Evolutionary conservation across 352 stramenopile genomes (phyloP).

Genomic region (Globisporangium polare): DNA sequence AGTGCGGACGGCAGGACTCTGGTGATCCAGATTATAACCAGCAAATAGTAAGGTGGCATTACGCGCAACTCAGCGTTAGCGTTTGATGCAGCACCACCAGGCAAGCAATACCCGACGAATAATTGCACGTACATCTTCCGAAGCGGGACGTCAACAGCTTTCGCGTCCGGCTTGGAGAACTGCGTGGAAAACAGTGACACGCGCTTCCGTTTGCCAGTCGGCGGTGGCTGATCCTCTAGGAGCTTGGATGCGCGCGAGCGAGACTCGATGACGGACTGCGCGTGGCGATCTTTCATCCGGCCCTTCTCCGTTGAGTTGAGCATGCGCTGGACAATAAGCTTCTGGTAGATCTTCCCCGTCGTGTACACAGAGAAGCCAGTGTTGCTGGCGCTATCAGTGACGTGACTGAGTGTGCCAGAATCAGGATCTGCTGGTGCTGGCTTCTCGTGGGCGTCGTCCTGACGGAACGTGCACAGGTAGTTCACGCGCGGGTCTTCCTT

Average conservation of each 20-base stretch:
- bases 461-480: constrained; percentile 57
- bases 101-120: not conserved
- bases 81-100: not conserved
- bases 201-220: constrained; percentile 7
- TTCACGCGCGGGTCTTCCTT: constrained; percentile 63
- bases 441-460: not conserved
- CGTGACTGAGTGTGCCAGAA: not conserved
- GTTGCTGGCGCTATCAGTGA: not conserved
- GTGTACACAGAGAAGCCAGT: constrained; percentile 47
- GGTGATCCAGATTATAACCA: not conserved
- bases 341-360: constrained; percentile 64
- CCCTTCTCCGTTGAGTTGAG: constrained; percentile 73
- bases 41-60: not conserved
- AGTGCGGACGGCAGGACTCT: constrained; percentile 31
- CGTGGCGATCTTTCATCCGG: constrained; percentile 79
- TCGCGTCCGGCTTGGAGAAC: constrained; percentile 15
- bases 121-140: constrained; percentile 7
- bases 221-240: constrained; percentile 24
- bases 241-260: constrained; percentile 69
- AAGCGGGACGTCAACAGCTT: not conserved
- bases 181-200: constrained; percentile 9
- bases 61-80: too few species aligned
- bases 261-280: constrained; percentile 65
- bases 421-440: not conserved
- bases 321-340: constrained; percentile 76